Evolutionary conservation across 2,329 filamentous ascomycete species (phyloP), one percentile per base, ranked within the genome.

Genomic region (Pseudogymnoascus sp.): DNA sequence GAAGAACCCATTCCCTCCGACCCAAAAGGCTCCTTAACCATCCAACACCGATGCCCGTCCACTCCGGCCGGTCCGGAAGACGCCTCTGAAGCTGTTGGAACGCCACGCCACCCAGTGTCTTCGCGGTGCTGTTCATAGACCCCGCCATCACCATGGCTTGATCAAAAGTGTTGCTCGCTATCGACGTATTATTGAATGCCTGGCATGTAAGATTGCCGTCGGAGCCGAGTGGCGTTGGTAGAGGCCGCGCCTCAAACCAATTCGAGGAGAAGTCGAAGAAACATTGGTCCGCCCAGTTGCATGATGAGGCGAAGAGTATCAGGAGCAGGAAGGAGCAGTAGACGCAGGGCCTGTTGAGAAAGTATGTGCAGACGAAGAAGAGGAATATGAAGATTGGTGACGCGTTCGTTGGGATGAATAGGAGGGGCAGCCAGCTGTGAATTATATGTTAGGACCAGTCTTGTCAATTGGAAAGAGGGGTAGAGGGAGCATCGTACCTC

Each of bases 241-340:
- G 63, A 75, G 67, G 74, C 11, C 90, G 83, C n/a, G 92, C 87
- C 68, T 92, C 86, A 75, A 97, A 97, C 93, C 92, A 97, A 77
- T 95, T 91, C 70, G 86, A 89, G 67, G 80, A 73, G 72, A 97
- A 89, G 78, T 97, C 93, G 79, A 97, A 94, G 78, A 97, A 94
- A 73, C 90, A 94, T 60, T 86, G 85, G 73, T 92, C 89, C 67
- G 88, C 89, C 90, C 90, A 94, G 81, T 92, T 88, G 75, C 90
- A 94, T 26, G 88, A 92, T 26, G 92, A 95, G 67, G 92, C 83
- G 79, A 97, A 96, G 68, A 99, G 90, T 69, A 97, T 92, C 66
- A 96, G 83, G 58, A 99, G 90, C 60, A 99, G 88, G 64, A 97
- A 86, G 64, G 92, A 96, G 83, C 94, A 99, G 82, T 99, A 99